Conservation (phyloP, 78 protist species). For the Neovahlkampfia damariscottae region DNA sequence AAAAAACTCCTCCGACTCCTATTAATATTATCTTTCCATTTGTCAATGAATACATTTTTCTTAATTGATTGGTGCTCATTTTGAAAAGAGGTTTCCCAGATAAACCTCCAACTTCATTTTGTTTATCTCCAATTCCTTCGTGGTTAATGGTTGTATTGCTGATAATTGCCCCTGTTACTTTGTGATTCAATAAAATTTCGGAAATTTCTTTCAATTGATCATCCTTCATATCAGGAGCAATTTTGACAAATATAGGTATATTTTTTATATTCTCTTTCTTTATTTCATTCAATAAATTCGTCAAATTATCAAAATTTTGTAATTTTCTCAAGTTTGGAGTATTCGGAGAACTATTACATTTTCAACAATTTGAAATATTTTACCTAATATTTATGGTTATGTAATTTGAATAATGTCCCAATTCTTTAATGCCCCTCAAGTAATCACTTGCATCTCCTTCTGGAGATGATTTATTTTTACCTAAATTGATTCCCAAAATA, state of each 20-base stretch:
- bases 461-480: conserved; percentile 49
- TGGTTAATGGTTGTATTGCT: conserved; percentile 53
- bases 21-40: conserved; percentile 43
- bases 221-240: conserved; percentile 64
- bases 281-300: not conserved
- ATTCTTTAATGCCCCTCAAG: conserved; percentile 11
- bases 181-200: not conserved
- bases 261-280: not conserved
- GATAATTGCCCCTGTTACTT: conserved; percentile 57
- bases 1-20: conserved; percentile 57
- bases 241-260: conserved; percentile 64
- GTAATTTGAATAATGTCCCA: conserved; percentile 45
- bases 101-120: conserved; percentile 54
- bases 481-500: conserved; percentile 52
- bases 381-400: conserved; percentile 63
- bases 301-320: conserved; percentile 24
- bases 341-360: conserved; percentile 75
- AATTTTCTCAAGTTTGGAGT: conserved; percentile 62
- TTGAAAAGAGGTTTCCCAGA: conserved; percentile 51
- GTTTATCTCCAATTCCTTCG: not conserved
- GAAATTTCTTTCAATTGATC: conserved; percentile 35
- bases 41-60: conserved; percentile 48
- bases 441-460: conserved; percentile 44
- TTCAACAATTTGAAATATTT: too few relatives aligned
- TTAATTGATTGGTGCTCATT: conserved; percentile 22